Base-by-base conservation (phyloP, 2,329 filamentous ascomycete species). In the Aspergillus versicolor region DNA sequence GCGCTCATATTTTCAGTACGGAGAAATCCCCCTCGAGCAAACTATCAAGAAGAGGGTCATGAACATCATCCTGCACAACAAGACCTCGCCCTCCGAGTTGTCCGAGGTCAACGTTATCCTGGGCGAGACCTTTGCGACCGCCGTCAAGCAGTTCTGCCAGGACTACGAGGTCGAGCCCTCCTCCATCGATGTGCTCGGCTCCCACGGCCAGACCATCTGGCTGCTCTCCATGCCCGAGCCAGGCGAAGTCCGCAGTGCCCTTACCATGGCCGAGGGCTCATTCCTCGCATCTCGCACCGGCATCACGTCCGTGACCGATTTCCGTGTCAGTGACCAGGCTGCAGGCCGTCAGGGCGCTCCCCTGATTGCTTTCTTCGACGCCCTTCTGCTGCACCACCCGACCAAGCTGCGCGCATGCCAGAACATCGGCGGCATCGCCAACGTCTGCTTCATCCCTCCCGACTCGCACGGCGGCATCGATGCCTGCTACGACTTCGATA, bases 391-490 rank as follows among this genome's bases (percentile, higher is more conserved):
- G 17, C 81, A 82, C 61, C 81, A 86, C 62, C 79, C 83, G 0
- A 80, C 71, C 4, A 84, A 83, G 68, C 72, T 84, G 7, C 79
- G 84, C 24, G 82, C 81, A 2, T 85, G 83, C 67, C 82, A 86
- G 65, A 85, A 86, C 64, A 85, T 87, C 53, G 82, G 82, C 50
- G 83, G 84, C 32, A 84, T 87, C 42, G 81, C 81, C 30, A 86
- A 84, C 61, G 80, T 87, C 22, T 86, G 81, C 71, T 85, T 86
- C 70, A 82, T 85, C 50, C 82, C 81, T 3, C 78, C 81, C 0
- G 69, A 70, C 52, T 61, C 54, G 4, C 75, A 81, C 50, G 68
- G 68, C 19, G 65, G 75, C 19, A 66, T 74, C 30, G 67, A 73
- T 58, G 71, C 74, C 45, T 77, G 74, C 56, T 79, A 78, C 62